Percentiles rank a stretch among this genome's conserved stretches.
Evolutionary conservation across 2,329 filamentous ascomycete species (phyloP).

Genomic region (Beauveria pseudobassiana): DNA sequence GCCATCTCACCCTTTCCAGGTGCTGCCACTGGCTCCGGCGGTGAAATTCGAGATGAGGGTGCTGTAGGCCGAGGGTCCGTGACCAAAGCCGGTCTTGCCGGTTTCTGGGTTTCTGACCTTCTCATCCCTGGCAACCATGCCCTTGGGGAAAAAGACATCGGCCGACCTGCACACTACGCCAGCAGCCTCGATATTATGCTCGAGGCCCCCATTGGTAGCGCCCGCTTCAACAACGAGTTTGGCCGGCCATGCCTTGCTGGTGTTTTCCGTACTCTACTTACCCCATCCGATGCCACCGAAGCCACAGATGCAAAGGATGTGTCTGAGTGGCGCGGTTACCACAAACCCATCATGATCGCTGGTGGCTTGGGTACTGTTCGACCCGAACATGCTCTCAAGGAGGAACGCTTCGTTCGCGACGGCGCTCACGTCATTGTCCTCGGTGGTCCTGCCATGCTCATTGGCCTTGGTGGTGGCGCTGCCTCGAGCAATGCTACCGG

Average conservation of each 20-base stretch:
- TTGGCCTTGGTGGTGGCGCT: slow-evolving; percentile 89
- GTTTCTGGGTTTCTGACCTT: slow-evolving; percentile 93
- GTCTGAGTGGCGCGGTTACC: slow-evolving; percentile 77
- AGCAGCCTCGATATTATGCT: slow-evolving; percentile 96
- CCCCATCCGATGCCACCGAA: slow-evolving; percentile 38
- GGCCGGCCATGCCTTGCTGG: slow-evolving; percentile 82
- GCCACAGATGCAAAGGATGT: slow-evolving; percentile 37
- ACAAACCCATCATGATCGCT: slow-evolving; percentile 98
- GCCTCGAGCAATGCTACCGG: slow-evolving; percentile 86
- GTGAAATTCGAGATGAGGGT: slow-evolving; percentile 92
- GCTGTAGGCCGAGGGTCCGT: slow-evolving; percentile 87
- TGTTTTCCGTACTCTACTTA: slow-evolving; percentile 85
- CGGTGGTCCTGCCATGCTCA: slow-evolving; percentile 94
- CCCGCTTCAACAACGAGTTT: slow-evolving; percentile 97
- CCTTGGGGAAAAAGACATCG: slow-evolving; percentile 88
- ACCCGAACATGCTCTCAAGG: slow-evolving; percentile 84
- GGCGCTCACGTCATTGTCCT: slow-evolving; percentile 91
- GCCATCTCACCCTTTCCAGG: slow-evolving; percentile 90
- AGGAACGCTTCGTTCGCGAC: slow-evolving; percentile 67
- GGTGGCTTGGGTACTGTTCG: slow-evolving; percentile 90
- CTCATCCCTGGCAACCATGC: slow-evolving; percentile 74
- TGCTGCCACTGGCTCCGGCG: slow-evolving; percentile 89
- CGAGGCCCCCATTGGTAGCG: slow-evolving; percentile 90
- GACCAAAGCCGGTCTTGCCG: slow-evolving; percentile 84
- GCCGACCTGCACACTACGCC: slow-evolving; percentile 84